A percentile compares a stretch with the other conserved stretches of the same genome.
Conservation (phyloP, 2,329 filamentous ascomycete genomes). For the Parastagonospora avenae region DNA sequence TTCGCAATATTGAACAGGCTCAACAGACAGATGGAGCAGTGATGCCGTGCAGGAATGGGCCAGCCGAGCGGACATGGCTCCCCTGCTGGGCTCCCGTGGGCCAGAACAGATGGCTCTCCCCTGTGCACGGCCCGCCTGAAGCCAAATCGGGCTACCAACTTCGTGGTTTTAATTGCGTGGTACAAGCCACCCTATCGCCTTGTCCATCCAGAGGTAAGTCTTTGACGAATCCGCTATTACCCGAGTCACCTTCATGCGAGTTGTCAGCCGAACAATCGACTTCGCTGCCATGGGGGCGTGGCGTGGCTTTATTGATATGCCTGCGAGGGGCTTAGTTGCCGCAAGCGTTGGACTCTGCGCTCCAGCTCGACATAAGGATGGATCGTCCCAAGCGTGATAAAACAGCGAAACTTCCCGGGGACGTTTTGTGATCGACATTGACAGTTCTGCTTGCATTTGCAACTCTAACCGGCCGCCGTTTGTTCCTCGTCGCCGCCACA, state of each 20-base stretch:
- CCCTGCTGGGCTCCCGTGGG: conserved; percentile 11
- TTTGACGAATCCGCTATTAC: conserved; percentile 24
- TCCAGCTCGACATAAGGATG: conserved; percentile 30
- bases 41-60: conserved; percentile 11
- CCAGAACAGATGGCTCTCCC: conserved; percentile 18
- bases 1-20: not conserved
- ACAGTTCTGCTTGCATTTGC: conserved; percentile 4
- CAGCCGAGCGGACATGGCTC: conserved; percentile 12
- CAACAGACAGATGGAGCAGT: conserved; percentile 7
- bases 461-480: conserved; percentile 27
- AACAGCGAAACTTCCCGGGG: conserved; percentile 18
- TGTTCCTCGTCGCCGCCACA: conserved; percentile 13
- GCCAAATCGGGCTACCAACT: conserved; percentile 19
- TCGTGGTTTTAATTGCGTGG: conserved; percentile 32
- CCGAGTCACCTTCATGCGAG: conserved; percentile 29
- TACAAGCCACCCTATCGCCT: conserved; percentile 23
- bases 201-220: conserved; percentile 7
- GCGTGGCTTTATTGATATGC: conserved; percentile 37
- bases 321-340: conserved; percentile 26
- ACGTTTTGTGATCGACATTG: conserved; percentile 28
- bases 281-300: conserved; percentile 22
- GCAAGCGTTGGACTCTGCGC: conserved; percentile 21
- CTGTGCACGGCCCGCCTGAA: conserved; percentile 5
- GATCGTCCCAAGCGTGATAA: conserved; percentile 24
- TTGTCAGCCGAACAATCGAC: conserved; percentile 23